phyloP scores from a whole-genome alignment of 2,329 filamentous ascomycete genomes.

The Ustulina deusta region DNA sequence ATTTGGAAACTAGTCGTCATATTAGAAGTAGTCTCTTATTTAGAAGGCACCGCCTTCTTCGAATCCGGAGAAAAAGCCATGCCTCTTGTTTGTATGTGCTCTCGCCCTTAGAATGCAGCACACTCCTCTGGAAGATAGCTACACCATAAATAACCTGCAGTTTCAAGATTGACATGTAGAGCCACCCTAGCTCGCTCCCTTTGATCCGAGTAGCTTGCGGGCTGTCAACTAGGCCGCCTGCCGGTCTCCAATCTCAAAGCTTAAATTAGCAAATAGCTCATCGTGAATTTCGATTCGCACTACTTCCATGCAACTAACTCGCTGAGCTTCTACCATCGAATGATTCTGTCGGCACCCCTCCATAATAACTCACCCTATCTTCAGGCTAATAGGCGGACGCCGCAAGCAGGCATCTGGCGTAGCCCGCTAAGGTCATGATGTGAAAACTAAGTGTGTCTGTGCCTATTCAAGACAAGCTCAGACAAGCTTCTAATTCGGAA shows the following conservation, averaged over 20 bases:
- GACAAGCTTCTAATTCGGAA: background rate
- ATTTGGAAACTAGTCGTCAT: conserved; percentile 7
- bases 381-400: background rate
- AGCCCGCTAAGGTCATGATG: background rate
- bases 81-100: background rate
- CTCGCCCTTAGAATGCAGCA: background rate
- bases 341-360: background rate
- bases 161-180: background rate
- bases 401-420: background rate
- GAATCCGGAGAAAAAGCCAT: background rate
- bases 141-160: background rate
- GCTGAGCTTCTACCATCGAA: background rate
- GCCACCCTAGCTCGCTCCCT: background rate
- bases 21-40: conserved; percentile 10
- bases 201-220: background rate
- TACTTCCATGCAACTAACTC: background rate
- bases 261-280: background rate
- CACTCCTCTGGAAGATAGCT: background rate
- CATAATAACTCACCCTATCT: no score
- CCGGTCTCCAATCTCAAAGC: background rate
- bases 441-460: background rate
- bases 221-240: background rate
- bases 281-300: background rate
- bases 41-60: background rate
- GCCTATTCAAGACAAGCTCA: background rate